Percentiles rank a stretch among this genome's conserved stretches.
Evolutionary conservation across 1,284 basidiomycete genomes (phyloP).

Genomic region (Marasmius tenuissimus): DNA sequence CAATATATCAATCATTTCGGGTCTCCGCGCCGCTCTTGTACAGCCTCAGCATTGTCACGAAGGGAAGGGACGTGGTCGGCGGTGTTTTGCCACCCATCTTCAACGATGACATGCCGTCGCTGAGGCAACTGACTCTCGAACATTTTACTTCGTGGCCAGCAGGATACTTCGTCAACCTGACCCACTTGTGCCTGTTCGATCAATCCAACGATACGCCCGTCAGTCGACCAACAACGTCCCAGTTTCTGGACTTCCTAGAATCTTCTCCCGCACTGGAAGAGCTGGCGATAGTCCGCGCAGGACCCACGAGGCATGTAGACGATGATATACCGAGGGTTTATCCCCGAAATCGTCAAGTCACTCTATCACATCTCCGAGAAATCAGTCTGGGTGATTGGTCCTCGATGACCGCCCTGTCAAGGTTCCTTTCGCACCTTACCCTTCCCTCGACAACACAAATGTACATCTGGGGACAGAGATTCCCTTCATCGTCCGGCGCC

Average conservation of each 20-base stretch:
- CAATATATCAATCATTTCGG: slow-evolving; percentile 5
- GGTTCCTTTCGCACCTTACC: slow-evolving; percentile 8
- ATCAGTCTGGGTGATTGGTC: slow-evolving; percentile 13
- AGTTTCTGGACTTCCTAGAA: slow-evolving; percentile 15
- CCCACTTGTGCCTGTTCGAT: slow-evolving; percentile 13
- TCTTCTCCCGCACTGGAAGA: slow-evolving; percentile 11
- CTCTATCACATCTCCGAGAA: slow-evolving; percentile 3
- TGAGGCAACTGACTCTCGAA: slow-evolving; percentile 11
- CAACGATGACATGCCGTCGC: slow-evolving; percentile 10
- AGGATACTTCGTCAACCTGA: slow-evolving; percentile 12
- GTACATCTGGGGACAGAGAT: slow-evolving; percentile 11
- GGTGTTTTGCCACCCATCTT: slow-evolving; percentile 13
- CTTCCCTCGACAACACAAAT: slow-evolving; percentile 7
- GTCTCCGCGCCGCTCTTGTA: slow-evolving; percentile 7
- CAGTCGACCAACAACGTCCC: slow-evolving; percentile 7
- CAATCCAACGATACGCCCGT: slow-evolving; percentile 3
- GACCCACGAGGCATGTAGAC: slow-evolving; percentile 8
- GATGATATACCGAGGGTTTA: slow-evolving; percentile 5
- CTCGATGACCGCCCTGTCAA: background rate
- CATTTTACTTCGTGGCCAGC: slow-evolving; percentile 17
- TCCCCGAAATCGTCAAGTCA: background rate
- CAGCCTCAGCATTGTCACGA: slow-evolving; percentile 14
- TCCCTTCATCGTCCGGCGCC: background rate
- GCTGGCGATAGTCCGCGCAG: slow-evolving; percentile 14
- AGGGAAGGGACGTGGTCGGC: slow-evolving; percentile 7